A percentile compares a stretch with the other conserved stretches of the same genome.
phyloP scores from a whole-genome alignment of 306 rosid species.

The Comarum palustre region DNA sequence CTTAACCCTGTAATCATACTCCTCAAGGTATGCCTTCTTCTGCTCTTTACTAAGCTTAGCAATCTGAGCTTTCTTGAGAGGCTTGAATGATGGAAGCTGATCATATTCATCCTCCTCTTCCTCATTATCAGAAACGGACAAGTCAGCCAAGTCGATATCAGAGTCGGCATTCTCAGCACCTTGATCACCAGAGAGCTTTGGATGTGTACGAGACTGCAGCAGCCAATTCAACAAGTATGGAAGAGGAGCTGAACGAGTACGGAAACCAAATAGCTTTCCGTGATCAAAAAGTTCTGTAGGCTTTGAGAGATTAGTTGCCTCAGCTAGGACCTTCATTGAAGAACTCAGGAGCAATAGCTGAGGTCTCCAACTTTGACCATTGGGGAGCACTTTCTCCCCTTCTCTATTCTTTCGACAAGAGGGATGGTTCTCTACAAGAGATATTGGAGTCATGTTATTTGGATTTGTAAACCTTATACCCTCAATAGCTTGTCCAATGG shows the following conservation, averaged over 20 bases:
- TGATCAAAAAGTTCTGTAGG: constrained; percentile 74
- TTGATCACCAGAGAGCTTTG: constrained; percentile 85
- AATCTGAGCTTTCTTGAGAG: constrained; percentile 81
- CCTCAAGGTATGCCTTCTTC: constrained; percentile 79
- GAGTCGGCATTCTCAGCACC: constrained; percentile 92
- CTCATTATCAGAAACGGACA: constrained; percentile 82
- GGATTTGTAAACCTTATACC: constrained; percentile 86
- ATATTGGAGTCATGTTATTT: constrained; percentile 72
- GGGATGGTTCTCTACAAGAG: constrained; percentile 93
- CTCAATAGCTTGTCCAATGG: constrained; percentile 93
- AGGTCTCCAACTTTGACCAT: constrained; percentile 92
- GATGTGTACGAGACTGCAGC: constrained; percentile 84
- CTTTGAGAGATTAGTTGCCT: constrained; percentile 62
- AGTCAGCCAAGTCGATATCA: constrained; percentile 78
- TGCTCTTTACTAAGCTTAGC: constrained; percentile 82
- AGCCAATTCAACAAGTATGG: constrained; percentile 85
- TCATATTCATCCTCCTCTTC: constrained; percentile 92
- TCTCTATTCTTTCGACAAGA: constrained; percentile 93
- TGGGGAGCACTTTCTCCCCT: constrained; percentile 93
- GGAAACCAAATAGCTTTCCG: constrained; percentile 82
- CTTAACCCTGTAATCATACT: constrained; percentile 93
- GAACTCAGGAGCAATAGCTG: constrained; percentile 73
- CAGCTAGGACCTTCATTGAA: constrained; percentile 86
- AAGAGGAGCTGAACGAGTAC: constrained; percentile 85
- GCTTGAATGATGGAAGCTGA: constrained; percentile 94